A percentile compares a stretch with the other conserved stretches of the same genome.
phyloP scores from a whole-genome alignment of 2,329 filamentous ascomycete genomes.

The Colletotrichum viniferum region DNA sequence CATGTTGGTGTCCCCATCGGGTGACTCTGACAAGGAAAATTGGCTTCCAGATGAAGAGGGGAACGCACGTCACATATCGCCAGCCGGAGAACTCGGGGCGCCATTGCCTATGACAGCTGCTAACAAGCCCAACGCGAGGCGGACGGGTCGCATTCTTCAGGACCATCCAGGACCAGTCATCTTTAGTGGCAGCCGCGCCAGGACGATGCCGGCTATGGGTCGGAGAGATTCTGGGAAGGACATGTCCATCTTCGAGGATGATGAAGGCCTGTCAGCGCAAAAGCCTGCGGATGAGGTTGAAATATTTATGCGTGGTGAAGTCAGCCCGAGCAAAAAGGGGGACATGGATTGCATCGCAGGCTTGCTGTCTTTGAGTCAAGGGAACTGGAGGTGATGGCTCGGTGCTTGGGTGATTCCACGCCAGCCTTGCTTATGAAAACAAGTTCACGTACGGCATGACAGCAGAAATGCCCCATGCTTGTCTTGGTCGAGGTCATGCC shows the following conservation, averaged over 20 bases:
- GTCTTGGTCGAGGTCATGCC: background rate
- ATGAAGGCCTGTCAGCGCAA: conserved; percentile 29
- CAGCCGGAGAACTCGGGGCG: conserved; percentile 30
- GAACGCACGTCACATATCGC: conserved; percentile 33
- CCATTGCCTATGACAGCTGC: conserved; percentile 38
- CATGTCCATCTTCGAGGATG: conserved; percentile 60
- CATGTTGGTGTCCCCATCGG: conserved; percentile 38
- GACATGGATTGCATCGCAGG: conserved; percentile 91
- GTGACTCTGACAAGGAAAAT: conserved; percentile 94
- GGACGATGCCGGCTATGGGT: conserved; percentile 44
- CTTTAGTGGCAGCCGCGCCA: conserved; percentile 38
- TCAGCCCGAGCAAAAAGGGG: conserved; percentile 73
- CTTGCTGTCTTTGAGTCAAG: conserved; percentile 86
- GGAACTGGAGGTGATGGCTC: conserved; percentile 75
- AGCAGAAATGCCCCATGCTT: background rate
- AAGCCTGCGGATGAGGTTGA: conserved; percentile 64
- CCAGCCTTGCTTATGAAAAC: background rate
- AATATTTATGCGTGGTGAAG: conserved; percentile 71
- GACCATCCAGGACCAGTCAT: conserved; percentile 39
- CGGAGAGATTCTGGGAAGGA: conserved; percentile 32
- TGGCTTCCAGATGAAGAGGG: conserved; percentile 66
- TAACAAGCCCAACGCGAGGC: conserved; percentile 40
- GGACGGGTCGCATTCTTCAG: conserved; percentile 44
- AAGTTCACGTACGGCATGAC: background rate
- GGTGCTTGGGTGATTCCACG: background rate